A percentile compares a stretch with the other conserved stretches of the same genome.
Conservation (phyloP, 345 rosid genomes). For the Hypericum perforatum region DNA sequence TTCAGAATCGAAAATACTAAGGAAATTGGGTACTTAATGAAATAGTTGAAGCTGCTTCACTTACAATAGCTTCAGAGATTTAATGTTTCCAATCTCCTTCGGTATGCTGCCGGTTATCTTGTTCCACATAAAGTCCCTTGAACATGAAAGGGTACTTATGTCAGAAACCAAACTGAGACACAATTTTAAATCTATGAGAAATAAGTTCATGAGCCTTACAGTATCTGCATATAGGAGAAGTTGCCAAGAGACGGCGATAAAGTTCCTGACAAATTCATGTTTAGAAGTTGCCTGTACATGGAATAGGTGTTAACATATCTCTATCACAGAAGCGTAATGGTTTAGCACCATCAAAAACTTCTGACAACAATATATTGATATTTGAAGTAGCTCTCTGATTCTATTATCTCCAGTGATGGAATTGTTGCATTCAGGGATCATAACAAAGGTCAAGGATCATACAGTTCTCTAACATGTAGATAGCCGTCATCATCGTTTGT, state of each 20-base stretch:
- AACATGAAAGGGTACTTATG: conserved; percentile 11
- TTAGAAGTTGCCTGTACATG: conserved; percentile 59
- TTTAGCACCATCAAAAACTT: too few species aligned
- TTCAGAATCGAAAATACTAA: conserved; percentile 3
- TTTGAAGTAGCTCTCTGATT: too few species aligned
- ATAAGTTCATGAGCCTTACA: conserved; percentile 34
- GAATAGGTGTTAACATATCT: not conserved
- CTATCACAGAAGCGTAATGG: too few species aligned
- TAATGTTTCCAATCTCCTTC: conserved; percentile 75
- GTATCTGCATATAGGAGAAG: conserved; percentile 47
- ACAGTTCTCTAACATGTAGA: conserved; percentile 74
- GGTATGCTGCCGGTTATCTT: conserved; percentile 67
- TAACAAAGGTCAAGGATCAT: conserved; percentile 10
- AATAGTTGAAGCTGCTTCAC: conserved; percentile 20
- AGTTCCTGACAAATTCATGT: conserved; percentile 66
- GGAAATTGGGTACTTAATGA: not conserved
- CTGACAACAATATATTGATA: too few species aligned
- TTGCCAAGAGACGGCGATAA: conserved; percentile 75
- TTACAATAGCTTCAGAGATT: conserved; percentile 72
- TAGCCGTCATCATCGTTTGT: conserved; percentile 61
- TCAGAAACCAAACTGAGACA: conserved; percentile 7
- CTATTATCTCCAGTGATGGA: too few species aligned
- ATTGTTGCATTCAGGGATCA: too few species aligned
- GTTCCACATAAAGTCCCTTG: conserved; percentile 99
- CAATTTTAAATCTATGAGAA: not conserved